Evolutionary conservation across 2,329 filamentous ascomycete species (phyloP).

Genomic region (Tolypocladium nubicola): DNA sequence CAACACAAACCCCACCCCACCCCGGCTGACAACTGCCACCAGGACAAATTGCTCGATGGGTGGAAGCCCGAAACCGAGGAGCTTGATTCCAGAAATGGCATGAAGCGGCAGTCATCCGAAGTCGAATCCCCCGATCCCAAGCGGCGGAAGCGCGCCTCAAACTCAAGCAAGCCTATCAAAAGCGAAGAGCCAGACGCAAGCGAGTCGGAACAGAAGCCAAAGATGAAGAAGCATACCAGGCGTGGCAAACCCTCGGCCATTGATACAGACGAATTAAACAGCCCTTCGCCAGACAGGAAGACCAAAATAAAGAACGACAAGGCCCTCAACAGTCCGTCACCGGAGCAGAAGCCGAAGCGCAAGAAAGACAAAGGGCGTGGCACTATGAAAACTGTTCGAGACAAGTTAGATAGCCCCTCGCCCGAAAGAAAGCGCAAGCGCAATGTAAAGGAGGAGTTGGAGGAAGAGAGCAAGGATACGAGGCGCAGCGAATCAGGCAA

Average conservation of each 20-base stretch:
- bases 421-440: constrained; percentile 5
- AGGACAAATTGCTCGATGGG: constrained; percentile 27
- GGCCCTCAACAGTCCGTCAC: not conserved
- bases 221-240: constrained; percentile 4
- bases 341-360: constrained; percentile 3
- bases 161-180: constrained; percentile 19
- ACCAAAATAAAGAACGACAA: constrained; percentile 1
- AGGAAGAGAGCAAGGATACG: constrained; percentile 7
- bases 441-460: constrained; percentile 3
- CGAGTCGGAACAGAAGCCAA: constrained; percentile 2
- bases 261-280: not conserved
- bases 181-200: constrained; percentile 10
- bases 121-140: constrained; percentile 23
- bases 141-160: constrained; percentile 25
- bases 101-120: constrained; percentile 24
- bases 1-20: not conserved
- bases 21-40: constrained; percentile 2
- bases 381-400: not conserved
- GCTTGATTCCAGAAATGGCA: constrained; percentile 13
- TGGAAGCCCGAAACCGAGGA: constrained; percentile 21
- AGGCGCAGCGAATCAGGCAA: constrained; percentile 5
- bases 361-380: constrained; percentile 4
- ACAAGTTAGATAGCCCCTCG: not conserved
- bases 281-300: not conserved
- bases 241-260: not conserved